phyloP scores from a whole-genome alignment of 352 stramenopile species.

The Phytophthora tentaculata region DNA sequence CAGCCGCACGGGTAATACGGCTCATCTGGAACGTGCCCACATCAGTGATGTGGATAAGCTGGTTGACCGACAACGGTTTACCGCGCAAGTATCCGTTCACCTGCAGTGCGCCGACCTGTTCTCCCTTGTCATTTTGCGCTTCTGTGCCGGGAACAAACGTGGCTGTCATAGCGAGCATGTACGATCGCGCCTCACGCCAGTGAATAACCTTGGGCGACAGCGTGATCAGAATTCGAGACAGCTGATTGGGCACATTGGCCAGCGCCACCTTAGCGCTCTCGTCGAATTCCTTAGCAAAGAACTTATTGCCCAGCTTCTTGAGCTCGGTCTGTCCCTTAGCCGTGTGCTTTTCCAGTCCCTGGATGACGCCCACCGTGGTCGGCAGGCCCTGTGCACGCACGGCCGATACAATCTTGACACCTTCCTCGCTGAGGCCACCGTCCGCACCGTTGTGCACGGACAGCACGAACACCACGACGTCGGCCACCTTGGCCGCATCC shows the following conservation, averaged over 20 bases:
- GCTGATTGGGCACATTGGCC: slow-evolving; percentile 78
- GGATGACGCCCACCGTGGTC: slow-evolving; percentile 84
- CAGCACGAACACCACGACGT: slow-evolving; percentile 84
- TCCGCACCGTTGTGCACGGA: slow-evolving; percentile 83
- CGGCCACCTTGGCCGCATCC: slow-evolving; percentile 87
- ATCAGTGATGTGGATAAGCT: slow-evolving; percentile 97
- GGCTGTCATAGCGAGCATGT: slow-evolving; percentile 82
- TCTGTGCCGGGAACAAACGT: slow-evolving; percentile 57
- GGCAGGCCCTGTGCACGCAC: slow-evolving; percentile 94
- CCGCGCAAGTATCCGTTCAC: slow-evolving; percentile 97
- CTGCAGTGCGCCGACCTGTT: slow-evolving; percentile 71
- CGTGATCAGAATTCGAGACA: slow-evolving; percentile 84
- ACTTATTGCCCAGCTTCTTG: slow-evolving; percentile 87
- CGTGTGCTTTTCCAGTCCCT: slow-evolving; percentile 79
- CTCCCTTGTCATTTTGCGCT: slow-evolving; percentile 47
- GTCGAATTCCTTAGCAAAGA: slow-evolving; percentile 91
- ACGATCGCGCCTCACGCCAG: slow-evolving; percentile 89
- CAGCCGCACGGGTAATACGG: slow-evolving; percentile 61
- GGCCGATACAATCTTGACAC: slow-evolving; percentile 90
- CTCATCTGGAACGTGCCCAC: slow-evolving; percentile 94
- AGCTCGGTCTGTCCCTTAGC: slow-evolving; percentile 78
- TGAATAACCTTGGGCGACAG: slow-evolving; percentile 87
- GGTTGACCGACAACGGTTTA: slow-evolving; percentile 94
- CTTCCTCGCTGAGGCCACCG: slow-evolving; percentile 84
- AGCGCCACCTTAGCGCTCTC: slow-evolving; percentile 82